phyloP scores from a whole-genome alignment of 2,329 filamentous ascomycete species.

The Thermoascus crustaceus region DNA sequence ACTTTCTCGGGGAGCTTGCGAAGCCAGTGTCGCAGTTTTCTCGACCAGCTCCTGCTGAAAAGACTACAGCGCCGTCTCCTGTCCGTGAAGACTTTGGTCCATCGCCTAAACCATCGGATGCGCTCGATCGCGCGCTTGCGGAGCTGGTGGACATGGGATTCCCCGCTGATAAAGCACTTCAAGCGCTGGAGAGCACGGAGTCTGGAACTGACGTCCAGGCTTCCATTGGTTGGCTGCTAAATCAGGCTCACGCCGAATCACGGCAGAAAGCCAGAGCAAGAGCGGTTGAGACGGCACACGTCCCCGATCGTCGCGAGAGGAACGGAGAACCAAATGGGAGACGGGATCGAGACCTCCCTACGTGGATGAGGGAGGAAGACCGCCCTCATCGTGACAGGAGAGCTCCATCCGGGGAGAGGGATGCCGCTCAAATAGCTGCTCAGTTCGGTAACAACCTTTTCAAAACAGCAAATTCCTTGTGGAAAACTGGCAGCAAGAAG shows the following conservation, averaged over 20 bases:
- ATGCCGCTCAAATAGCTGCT: conserved; percentile 71
- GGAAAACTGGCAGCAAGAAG: conserved; percentile 91
- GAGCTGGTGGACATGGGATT: conserved; percentile 96
- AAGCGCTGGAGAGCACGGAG: conserved; percentile 72
- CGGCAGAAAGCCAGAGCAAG: conserved; percentile 55
- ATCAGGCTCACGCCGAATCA: conserved; percentile 79
- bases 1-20: conserved; percentile 54
- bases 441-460: conserved; percentile 76
- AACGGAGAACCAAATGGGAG: conserved; percentile 18
- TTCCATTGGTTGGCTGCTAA: conserved; percentile 81
- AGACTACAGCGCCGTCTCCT: conserved; percentile 8
- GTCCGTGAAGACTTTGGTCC: conserved; percentile 11
- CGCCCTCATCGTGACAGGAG: conserved; percentile 15
- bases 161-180: conserved; percentile 68
- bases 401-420: conserved; percentile 48
- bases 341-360: conserved; percentile 35
- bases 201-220: conserved; percentile 73
- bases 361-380: conserved; percentile 55
- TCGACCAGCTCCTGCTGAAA: conserved; percentile 23
- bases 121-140: conserved; percentile 70
- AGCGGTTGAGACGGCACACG: conserved; percentile 14
- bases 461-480: conserved; percentile 89
- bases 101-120: conserved; percentile 31
- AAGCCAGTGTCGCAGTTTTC: conserved; percentile 50
- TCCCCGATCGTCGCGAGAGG: conserved; percentile 14